Evolutionary conservation across 2,329 filamentous ascomycete species (phyloP).

Genomic region (Penicillium frequentans): DNA sequence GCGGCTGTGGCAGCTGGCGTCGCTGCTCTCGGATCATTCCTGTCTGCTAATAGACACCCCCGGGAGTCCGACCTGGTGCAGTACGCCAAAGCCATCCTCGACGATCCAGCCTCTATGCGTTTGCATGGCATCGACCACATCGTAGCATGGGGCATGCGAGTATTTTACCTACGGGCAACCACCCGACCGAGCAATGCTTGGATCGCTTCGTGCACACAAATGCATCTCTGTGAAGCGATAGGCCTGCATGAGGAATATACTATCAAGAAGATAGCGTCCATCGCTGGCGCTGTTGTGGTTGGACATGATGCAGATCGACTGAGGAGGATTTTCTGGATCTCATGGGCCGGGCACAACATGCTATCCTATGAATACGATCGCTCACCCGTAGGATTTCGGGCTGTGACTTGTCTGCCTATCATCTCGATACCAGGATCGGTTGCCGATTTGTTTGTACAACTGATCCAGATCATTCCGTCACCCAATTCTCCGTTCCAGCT

Average conservation of each 20-base stretch:
- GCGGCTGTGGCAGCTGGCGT: conserved; percentile 29
- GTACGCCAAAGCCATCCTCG: conserved; percentile 33
- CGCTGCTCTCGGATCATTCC: conserved; percentile 29
- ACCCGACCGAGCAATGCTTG: conserved; percentile 33
- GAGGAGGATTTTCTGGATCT: conserved; percentile 35
- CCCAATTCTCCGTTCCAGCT: conserved; percentile 26
- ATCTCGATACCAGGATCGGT: conserved; percentile 20
- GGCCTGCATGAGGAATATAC: conserved; percentile 31
- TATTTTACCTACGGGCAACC: conserved; percentile 32
- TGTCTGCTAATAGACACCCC: conserved; percentile 23
- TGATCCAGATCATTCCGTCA: conserved; percentile 29
- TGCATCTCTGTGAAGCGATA: conserved; percentile 32
- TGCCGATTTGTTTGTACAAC: conserved; percentile 29
- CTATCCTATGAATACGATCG: conserved; percentile 34
- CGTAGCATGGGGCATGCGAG: conserved; percentile 30
- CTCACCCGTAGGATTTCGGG: conserved; percentile 25
- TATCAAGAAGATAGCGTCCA: conserved; percentile 28
- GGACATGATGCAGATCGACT: conserved; percentile 33
- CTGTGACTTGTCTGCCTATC: conserved; percentile 27
- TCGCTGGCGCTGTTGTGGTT: neutral
- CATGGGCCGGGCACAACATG: conserved; percentile 33
- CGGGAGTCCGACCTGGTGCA: conserved; percentile 30
- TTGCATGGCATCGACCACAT: conserved; percentile 27
- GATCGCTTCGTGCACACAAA: conserved; percentile 31
- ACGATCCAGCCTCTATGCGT: conserved; percentile 31